phyloP scores from a whole-genome alignment of 2,329 filamentous ascomycete genomes.

The Fusarium stilboides region DNA sequence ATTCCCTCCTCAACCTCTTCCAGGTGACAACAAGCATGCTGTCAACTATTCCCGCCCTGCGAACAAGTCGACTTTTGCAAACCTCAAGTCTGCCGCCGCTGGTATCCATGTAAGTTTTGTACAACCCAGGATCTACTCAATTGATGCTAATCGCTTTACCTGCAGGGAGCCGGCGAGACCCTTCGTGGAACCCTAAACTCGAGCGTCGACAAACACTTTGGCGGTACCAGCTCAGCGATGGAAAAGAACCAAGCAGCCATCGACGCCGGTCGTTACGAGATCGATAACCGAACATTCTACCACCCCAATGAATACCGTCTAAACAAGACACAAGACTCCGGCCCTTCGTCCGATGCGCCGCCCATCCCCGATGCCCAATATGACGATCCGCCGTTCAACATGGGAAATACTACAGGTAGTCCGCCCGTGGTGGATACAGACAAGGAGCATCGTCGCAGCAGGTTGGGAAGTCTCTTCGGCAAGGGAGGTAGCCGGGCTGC shows the following conservation, averaged over 20 bases:
- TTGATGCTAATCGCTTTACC: neutral
- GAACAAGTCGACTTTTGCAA: slow-evolving; percentile 42
- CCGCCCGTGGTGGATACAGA: slow-evolving; percentile 24
- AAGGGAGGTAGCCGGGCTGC: slow-evolving; percentile 25
- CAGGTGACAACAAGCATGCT: neutral
- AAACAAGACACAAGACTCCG: slow-evolving; percentile 6
- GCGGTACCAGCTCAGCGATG: slow-evolving; percentile 21
- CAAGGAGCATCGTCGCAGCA: slow-evolving; percentile 28
- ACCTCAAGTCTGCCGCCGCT: slow-evolving; percentile 44
- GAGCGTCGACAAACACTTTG: slow-evolving; percentile 42
- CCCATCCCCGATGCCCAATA: slow-evolving; percentile 11
- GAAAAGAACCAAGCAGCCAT: slow-evolving; percentile 46
- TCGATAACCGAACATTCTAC: slow-evolving; percentile 45
- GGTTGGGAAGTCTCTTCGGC: slow-evolving; percentile 27
- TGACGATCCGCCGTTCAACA: slow-evolving; percentile 7
- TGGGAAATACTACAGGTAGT: slow-evolving; percentile 15
- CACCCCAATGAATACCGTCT: slow-evolving; percentile 36
- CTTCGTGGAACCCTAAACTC: slow-evolving; percentile 48
- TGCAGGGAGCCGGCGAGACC: slow-evolving; percentile 46
- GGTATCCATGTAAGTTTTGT: slow-evolving; percentile 39
- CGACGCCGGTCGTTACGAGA: slow-evolving; percentile 46
- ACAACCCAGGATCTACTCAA: fast-evolving
- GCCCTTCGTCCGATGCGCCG: slow-evolving; percentile 5
- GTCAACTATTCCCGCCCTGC: slow-evolving; percentile 37
- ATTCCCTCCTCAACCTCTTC: slow-evolving; percentile 5